A percentile compares a stretch with the other conserved stretches of the same genome.
Conservation (phyloP, 768 basidiomycete genomes). For the Hirschioporus abietinus region DNA sequence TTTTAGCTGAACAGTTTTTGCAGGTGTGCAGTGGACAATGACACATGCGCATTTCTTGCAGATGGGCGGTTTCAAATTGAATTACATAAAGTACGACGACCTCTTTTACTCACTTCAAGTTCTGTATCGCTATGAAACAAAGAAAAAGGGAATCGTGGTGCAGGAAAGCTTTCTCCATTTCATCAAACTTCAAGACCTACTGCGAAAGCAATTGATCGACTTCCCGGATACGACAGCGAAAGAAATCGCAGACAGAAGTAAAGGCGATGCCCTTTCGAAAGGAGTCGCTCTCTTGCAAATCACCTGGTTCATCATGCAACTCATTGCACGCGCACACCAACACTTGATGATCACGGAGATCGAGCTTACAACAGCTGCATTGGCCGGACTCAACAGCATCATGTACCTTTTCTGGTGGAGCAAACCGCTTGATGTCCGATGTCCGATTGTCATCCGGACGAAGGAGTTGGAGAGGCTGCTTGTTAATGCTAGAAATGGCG, state of each 20-base stretch:
- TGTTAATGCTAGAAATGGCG: neutral
- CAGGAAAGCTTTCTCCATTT: neutral
- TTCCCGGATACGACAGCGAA: constrained; percentile 16
- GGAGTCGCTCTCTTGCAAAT: constrained; percentile 26
- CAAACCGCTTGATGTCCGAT: constrained; percentile 32
- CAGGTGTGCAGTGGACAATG: constrained; percentile 6
- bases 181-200: neutral
- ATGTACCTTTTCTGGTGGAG: constrained; percentile 33
- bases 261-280: constrained; percentile 28
- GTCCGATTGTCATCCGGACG: constrained; percentile 8
- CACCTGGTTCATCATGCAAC: constrained; percentile 27
- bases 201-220: neutral
- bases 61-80: constrained; percentile 7
- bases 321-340: constrained; percentile 18
- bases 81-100: neutral
- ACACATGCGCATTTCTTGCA: constrained; percentile 7
- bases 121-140: neutral
- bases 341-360: constrained; percentile 12
- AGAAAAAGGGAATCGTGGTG: neutral
- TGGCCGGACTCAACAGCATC: constrained; percentile 25
- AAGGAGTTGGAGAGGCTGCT: neutral
- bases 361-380: constrained; percentile 31
- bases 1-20: neutral
- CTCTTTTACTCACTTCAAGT: neutral
- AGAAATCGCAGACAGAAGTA: constrained; percentile 26